phyloP scores from a whole-genome alignment of 2,329 filamentous ascomycete genomes.

The Trichoderma atrobrunneum region DNA sequence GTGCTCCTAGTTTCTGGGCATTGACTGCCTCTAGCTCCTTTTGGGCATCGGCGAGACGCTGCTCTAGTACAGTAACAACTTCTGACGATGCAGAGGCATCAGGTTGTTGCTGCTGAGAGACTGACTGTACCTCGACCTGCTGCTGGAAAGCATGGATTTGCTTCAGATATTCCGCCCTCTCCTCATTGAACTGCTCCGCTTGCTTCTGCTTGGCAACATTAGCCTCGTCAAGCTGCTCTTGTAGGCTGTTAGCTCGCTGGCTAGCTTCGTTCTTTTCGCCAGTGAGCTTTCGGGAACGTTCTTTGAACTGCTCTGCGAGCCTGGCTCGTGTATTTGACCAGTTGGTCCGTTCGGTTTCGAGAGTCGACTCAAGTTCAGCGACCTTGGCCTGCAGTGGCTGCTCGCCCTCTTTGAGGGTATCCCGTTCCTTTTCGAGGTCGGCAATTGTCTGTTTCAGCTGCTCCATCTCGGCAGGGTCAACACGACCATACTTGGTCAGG shows the following conservation, averaged over 20 bases:
- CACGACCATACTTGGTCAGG: conserved; percentile 90
- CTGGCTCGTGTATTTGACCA: conserved; percentile 54
- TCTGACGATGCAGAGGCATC: conserved; percentile 44
- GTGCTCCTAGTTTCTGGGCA: conserved; percentile 66
- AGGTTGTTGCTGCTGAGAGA: conserved; percentile 27
- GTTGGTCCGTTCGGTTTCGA: conserved; percentile 54
- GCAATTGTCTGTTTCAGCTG: conserved; percentile 77
- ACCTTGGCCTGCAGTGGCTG: conserved; percentile 53
- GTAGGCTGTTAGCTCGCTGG: conserved; percentile 51
- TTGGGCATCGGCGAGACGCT: conserved; percentile 47
- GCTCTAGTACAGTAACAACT: conserved; percentile 47
- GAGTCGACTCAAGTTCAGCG: conserved; percentile 47
- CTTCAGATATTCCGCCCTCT: conserved; percentile 40
- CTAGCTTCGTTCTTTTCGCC: conserved; percentile 53
- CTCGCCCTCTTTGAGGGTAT: conserved; percentile 51
- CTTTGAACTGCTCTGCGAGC: conserved; percentile 62
- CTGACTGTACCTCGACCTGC: conserved; percentile 38
- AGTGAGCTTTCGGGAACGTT: conserved; percentile 53
- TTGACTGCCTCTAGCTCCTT: conserved; percentile 65
- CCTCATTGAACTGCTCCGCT: conserved; percentile 31
- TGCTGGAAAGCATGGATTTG: conserved; percentile 45
- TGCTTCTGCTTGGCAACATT: conserved; percentile 45
- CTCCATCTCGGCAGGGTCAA: conserved; percentile 90
- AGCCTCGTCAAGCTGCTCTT: conserved; percentile 47
- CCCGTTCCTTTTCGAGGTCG: conserved; percentile 62